phyloP scores from a whole-genome alignment of 352 stramenopile genomes.

The Elongisporangium undulatum region DNA sequence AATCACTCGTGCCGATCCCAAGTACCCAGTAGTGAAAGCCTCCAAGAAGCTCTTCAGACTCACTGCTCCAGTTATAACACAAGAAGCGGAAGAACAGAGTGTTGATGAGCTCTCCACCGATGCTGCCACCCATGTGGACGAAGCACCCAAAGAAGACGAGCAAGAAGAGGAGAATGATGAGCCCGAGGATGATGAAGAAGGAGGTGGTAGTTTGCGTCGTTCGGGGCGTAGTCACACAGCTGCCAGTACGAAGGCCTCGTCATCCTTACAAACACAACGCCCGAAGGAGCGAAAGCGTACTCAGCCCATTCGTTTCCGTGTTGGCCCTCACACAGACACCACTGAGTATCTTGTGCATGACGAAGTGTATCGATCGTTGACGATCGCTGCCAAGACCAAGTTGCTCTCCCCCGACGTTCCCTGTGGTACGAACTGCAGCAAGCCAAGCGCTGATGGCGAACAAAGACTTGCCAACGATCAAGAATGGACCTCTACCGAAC shows the following conservation, averaged over 20 bases:
- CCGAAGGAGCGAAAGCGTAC: slow-evolving; percentile 24
- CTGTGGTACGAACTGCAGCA: slow-evolving; percentile 24
- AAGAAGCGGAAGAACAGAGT: background rate
- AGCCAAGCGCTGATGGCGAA: slow-evolving; percentile 2
- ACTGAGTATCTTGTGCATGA: slow-evolving; percentile 63
- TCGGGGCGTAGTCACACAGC: slow-evolving; percentile 45
- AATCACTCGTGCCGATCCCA: slow-evolving; percentile 42
- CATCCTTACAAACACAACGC: slow-evolving; percentile 21
- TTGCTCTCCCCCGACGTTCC: slow-evolving; percentile 17
- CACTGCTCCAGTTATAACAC: slow-evolving; percentile 1
- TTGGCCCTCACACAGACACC: slow-evolving; percentile 20
- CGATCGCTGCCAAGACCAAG: slow-evolving; percentile 15
- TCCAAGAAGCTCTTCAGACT: slow-evolving; percentile 24
- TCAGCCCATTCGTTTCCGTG: slow-evolving; percentile 19
- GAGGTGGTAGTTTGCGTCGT: slow-evolving; percentile 15
- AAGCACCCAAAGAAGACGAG: slow-evolving; percentile 11
- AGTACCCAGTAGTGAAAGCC: slow-evolving; percentile 48
- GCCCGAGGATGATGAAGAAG: slow-evolving; percentile 10
- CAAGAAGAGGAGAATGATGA: slow-evolving; percentile 7
- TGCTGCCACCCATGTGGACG: slow-evolving; percentile 3
- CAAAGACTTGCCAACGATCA: background rate
- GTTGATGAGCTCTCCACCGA: slow-evolving; percentile 18
- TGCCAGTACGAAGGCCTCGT: slow-evolving; percentile 50
- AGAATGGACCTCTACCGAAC: slow-evolving; percentile 36
- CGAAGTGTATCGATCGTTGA: slow-evolving; percentile 37